These are phyloP conservation scores for Taiozyma sp. DNA, from an alignment of 1,139 yeast species.

Conservation along the genomic window DNA sequence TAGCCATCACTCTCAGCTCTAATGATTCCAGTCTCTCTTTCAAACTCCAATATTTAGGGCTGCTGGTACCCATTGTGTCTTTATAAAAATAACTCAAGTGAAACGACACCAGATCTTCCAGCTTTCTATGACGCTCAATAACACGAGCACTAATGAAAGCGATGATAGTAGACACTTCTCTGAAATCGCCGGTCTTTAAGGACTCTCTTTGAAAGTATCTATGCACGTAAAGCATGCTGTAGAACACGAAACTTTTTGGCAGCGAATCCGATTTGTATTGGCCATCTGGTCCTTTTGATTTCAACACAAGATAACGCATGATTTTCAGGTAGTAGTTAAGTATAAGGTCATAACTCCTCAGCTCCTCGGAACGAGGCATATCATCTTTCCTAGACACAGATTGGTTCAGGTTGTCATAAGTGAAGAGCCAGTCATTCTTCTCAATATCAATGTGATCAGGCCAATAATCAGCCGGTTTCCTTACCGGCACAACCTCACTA, in stretches of 20 bases:
- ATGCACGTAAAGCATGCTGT: constrained; percentile 12
- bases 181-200: constrained; percentile 1
- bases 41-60: constrained; percentile 7
- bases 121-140: constrained; percentile 13
- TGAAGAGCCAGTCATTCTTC: constrained; percentile 25
- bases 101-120: constrained; percentile 6
- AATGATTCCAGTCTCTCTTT: constrained; percentile 12
- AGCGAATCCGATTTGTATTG: not conserved
- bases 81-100: not conserved
- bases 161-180: constrained; percentile 5
- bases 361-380: constrained; percentile 2
- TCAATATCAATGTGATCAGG: constrained; percentile 24
- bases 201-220: constrained; percentile 17
- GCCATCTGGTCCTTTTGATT: not conserved
- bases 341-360: not conserved
- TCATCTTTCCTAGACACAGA: constrained; percentile 10
- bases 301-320: not conserved
- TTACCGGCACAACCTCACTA: not conserved
- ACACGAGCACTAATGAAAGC: constrained; percentile 17
- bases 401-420: constrained; percentile 8
- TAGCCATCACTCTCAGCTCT: constrained; percentile 18
- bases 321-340: not conserved
- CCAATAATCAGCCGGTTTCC: constrained; percentile 25
- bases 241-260: constrained; percentile 6
- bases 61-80: not conserved